Base-by-base conservation (phyloP, 768 basidiomycete genomes). In the Rhodosporidiobolus sp. region DNA sequence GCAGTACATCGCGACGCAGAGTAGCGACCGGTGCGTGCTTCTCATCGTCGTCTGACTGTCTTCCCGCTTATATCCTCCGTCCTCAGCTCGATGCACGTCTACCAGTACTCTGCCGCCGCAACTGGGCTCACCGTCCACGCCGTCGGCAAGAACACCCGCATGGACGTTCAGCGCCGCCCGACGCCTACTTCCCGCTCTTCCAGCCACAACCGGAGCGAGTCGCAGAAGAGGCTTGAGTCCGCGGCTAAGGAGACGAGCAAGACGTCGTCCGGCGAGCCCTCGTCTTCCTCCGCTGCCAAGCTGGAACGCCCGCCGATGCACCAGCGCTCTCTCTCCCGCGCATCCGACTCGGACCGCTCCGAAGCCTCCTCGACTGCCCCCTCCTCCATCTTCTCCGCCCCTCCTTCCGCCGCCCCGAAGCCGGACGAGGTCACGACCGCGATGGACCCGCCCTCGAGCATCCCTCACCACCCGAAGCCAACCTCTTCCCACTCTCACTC, bases 1-100 rank as follows among this genome's bases (percentile, higher is more conserved):
- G 80, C 92, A 96, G 81, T 98, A 90, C 79, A 91, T 99, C 72
- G 94, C 96, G 7, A 98, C 96, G 0, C 96, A 99, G 79, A 93
- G 91, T 81, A 92, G 90, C 78, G 96, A 99, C 81, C 86, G 95
- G 83, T 83, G 52, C 69, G 82, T 62, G 55, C n/a, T 34, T 11
- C 17, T 53, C 52, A 10, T 12, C 1, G 9, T 58, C 24, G 12
- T 20, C 34, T 43, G 11, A 20, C 26, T 54, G n/a, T 5, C 55
- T 63, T n/a, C n/a, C 16, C 7, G 8, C 53, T 35, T 34, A n/a
- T n/a, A n/a, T n/a, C n/a, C n/a, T n/a, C n/a, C n/a, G n/a, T 65
- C 28, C 58, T 45, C 69, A 83, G 83, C 57, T 90, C 93, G 30
- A 95, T 98, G 87, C 93, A 97, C 80, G 88, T 99, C 76, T 92